These are phyloP conservation scores for Grifola frondosa DNA, from an alignment of 1,284 basidiomycete genomes.

Conservation along the genomic window DNA sequence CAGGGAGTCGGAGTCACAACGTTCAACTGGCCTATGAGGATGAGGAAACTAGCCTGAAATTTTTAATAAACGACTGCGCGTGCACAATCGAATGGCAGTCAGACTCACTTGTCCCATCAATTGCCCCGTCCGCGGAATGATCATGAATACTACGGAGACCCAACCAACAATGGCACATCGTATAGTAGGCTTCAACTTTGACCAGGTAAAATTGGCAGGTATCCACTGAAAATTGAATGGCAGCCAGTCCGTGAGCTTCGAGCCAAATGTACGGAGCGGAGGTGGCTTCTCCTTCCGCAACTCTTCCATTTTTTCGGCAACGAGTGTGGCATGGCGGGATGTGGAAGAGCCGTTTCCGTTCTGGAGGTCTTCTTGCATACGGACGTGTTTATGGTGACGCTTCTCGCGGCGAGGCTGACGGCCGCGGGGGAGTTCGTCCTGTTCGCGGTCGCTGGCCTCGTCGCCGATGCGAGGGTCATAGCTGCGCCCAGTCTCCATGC, in stretches of 20 bases:
- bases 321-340: too few species aligned
- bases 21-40: conserved; percentile 59
- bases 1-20: neutral
- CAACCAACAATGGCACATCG: conserved; percentile 66
- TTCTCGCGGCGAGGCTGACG: conserved; percentile 5
- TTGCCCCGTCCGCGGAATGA: conserved; percentile 52
- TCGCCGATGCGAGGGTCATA: conserved; percentile 32
- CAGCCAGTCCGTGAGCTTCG: conserved; percentile 4
- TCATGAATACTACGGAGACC: conserved; percentile 60
- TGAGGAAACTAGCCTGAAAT: conserved; percentile 61
- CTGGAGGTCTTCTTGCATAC: conserved; percentile 13
- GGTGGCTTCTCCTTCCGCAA: neutral
- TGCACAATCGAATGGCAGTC: neutral
- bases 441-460: conserved; percentile 19
- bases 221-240: conserved; percentile 52
- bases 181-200: conserved; percentile 64
- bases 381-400: conserved; percentile 21
- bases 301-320: neutral
- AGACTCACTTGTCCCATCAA: conserved; percentile 59
- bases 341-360: neutral
- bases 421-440: conserved; percentile 9
- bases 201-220: conserved; percentile 52
- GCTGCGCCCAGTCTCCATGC: too few species aligned
- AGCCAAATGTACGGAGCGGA: neutral
- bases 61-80: neutral